These are phyloP conservation scores for Tylopilus rubrobrunneus DNA, from an alignment of 768 basidiomycete genomes.

Conservation along the genomic window DNA sequence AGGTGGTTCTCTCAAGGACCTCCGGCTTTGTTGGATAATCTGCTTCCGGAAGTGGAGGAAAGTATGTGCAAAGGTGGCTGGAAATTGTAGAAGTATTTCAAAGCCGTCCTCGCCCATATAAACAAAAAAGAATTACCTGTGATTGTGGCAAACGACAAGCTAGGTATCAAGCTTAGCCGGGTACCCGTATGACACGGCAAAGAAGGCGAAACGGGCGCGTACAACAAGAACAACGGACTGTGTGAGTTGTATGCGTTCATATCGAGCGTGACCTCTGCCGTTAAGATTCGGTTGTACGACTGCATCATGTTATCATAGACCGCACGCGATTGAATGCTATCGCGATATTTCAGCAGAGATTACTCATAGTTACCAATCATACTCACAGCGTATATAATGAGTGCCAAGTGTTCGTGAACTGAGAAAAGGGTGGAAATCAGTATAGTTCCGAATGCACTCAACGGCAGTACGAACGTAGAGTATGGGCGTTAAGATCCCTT, in stretches of 20 bases:
- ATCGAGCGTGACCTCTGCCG: constrained; percentile 50
- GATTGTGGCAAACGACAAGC: constrained; percentile 77
- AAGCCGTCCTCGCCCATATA: background rate
- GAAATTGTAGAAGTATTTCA: background rate
- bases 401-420: constrained; percentile 64
- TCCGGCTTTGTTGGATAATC: constrained; percentile 67
- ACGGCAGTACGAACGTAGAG: constrained; percentile 48
- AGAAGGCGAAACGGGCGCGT: constrained; percentile 6
- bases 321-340: constrained; percentile 53
- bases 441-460: constrained; percentile 26
- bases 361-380: background rate
- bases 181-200: constrained; percentile 33
- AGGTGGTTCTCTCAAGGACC: constrained; percentile 70
- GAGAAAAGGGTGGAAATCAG: background rate
- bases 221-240: constrained; percentile 58
- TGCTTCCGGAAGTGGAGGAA: constrained; percentile 73
- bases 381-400: constrained; percentile 57
- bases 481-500: constrained; percentile 34
- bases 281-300: constrained; percentile 59
- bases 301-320: constrained; percentile 60
- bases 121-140: constrained; percentile 42
- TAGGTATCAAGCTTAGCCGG: constrained; percentile 47
- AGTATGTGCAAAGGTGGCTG: constrained; percentile 29
- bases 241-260: constrained; percentile 49
- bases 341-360: background rate